Conservation (phyloP, 2,329 filamentous ascomycete genomes). For the Cladosporium colombiae region DNA sequence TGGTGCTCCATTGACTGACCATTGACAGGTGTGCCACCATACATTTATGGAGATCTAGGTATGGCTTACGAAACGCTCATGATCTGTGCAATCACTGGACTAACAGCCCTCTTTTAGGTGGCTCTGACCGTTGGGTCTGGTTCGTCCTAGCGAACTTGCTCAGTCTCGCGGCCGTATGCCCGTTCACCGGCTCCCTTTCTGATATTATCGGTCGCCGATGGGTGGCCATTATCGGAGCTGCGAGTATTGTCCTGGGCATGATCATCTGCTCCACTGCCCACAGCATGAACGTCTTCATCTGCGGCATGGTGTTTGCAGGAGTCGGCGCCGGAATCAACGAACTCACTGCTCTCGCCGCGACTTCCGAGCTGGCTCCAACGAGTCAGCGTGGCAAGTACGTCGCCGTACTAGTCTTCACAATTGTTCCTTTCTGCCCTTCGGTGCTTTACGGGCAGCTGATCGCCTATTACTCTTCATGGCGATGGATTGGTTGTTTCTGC, state of each 20-base stretch:
- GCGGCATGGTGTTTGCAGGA: slow-evolving; percentile 63
- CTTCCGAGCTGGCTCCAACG: slow-evolving; percentile 67
- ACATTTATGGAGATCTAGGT: slow-evolving; percentile 61
- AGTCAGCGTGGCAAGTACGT: slow-evolving; percentile 66
- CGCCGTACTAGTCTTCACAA: slow-evolving; percentile 60
- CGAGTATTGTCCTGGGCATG: slow-evolving; percentile 59
- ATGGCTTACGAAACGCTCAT: background rate
- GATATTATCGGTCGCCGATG: slow-evolving; percentile 64
- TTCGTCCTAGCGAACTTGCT: slow-evolving; percentile 57
- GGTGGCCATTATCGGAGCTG: slow-evolving; percentile 58
- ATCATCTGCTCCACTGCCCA: slow-evolving; percentile 60
- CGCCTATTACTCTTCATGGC: slow-evolving; percentile 51
- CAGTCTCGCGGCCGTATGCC: slow-evolving; percentile 58
- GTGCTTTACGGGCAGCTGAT: slow-evolving; percentile 65
- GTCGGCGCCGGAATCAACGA: slow-evolving; percentile 69
- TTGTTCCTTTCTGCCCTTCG: slow-evolving; percentile 63
- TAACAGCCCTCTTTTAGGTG: slow-evolving; percentile 32
- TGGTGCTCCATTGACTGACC: background rate
- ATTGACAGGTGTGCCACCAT: slow-evolving; percentile 36
- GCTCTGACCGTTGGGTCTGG: slow-evolving; percentile 46
- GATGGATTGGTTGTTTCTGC: slow-evolving; percentile 57
- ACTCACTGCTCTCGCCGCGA: slow-evolving; percentile 67
- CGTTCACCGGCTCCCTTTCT: slow-evolving; percentile 66
- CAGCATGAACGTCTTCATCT: slow-evolving; percentile 63
- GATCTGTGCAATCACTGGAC: background rate